phyloP scores from a whole-genome alignment of 495 filamentous ascomycete genomes.

The Neohortaea acidophila region DNA sequence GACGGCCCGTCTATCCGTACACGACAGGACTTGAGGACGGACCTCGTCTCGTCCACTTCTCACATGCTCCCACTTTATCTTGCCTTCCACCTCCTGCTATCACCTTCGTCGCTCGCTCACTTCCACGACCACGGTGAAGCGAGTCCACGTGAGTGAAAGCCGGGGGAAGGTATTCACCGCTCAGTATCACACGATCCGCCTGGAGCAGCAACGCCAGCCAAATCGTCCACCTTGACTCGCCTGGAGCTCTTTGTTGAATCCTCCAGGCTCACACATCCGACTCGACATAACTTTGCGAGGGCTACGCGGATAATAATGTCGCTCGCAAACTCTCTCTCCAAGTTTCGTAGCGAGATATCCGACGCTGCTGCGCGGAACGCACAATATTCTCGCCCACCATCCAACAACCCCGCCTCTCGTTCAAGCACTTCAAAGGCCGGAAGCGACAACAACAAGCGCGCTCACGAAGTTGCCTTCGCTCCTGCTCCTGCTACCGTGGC shows the following conservation, averaged over 20 bases:
- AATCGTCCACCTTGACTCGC: too few relatives aligned
- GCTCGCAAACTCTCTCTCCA: constrained; percentile 16
- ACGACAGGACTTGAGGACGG: too few relatives aligned
- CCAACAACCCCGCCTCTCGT: constrained; percentile 5
- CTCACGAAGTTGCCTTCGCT: constrained; percentile 25
- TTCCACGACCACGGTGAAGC: too few relatives aligned
- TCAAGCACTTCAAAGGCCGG: constrained; percentile 19
- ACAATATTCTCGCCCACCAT: constrained; percentile 8
- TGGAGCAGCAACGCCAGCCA: too few relatives aligned
- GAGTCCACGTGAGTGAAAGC: too few relatives aligned
- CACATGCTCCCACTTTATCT: too few relatives aligned
- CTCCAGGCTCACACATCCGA: constrained; percentile 16
- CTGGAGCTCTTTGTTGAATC: constrained; percentile 16
- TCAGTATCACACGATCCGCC: too few relatives aligned
- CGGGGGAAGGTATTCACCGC: too few relatives aligned
- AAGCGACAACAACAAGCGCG: constrained; percentile 22
- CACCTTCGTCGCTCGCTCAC: too few relatives aligned
- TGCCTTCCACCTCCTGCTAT: too few relatives aligned
- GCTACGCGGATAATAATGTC: constrained; percentile 11
- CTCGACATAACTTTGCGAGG: background rate
- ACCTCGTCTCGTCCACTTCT: too few relatives aligned
- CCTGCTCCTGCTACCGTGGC: constrained; percentile 7
- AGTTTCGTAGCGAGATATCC: constrained; percentile 15
- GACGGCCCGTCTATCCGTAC: too few relatives aligned
- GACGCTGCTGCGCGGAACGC: constrained; percentile 16